Conservation (phyloP, 2,329 filamentous ascomycete species). For the Paecilomyces sp. region DNA sequence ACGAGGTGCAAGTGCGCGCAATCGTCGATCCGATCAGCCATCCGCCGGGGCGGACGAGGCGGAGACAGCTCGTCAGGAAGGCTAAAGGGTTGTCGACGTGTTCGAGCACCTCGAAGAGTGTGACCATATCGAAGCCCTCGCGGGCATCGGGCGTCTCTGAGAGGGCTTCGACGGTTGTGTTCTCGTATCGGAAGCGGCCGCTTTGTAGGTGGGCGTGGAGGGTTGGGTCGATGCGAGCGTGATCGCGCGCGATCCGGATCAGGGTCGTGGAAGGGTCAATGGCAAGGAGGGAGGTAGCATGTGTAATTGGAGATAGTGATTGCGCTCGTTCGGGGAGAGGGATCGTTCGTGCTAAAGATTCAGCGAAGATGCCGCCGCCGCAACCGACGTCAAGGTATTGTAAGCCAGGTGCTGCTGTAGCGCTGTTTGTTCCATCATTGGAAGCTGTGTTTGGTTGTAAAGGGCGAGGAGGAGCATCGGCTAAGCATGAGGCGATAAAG, state of each 20-base stretch:
- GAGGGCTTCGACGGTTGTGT: conserved; percentile 69
- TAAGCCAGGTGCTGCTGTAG: conserved; percentile 36
- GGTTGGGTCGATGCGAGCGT: conserved; percentile 66
- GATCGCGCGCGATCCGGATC: conserved; percentile 60
- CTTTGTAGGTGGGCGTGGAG: conserved; percentile 48
- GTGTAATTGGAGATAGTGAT: conserved; percentile 21
- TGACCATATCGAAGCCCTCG: conserved; percentile 65
- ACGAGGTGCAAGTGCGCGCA: conserved; percentile 79
- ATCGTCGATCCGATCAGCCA: conserved; percentile 94
- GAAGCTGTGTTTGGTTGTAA: neutral
- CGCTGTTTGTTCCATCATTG: neutral
- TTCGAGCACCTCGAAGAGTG: conserved; percentile 90
- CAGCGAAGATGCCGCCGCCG: conserved; percentile 93
- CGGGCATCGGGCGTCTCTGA: conserved; percentile 24
- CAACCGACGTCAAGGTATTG: conserved; percentile 88
- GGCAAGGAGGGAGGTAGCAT: conserved; percentile 36
- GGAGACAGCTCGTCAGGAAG: conserved; percentile 49
- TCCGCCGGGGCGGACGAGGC: conserved; percentile 77
- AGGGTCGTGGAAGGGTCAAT: conserved; percentile 38
- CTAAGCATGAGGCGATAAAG: conserved; percentile 72
- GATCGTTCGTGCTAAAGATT: conserved; percentile 46
- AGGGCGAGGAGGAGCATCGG: conserved; percentile 40
- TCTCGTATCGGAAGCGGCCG: conserved; percentile 59
- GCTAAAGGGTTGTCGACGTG: conserved; percentile 77
- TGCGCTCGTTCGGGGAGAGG: conserved; percentile 11